Evolutionary conservation across 2,329 filamentous ascomycete genomes (phyloP).

Genomic region (Cladosporium colombiae): DNA sequence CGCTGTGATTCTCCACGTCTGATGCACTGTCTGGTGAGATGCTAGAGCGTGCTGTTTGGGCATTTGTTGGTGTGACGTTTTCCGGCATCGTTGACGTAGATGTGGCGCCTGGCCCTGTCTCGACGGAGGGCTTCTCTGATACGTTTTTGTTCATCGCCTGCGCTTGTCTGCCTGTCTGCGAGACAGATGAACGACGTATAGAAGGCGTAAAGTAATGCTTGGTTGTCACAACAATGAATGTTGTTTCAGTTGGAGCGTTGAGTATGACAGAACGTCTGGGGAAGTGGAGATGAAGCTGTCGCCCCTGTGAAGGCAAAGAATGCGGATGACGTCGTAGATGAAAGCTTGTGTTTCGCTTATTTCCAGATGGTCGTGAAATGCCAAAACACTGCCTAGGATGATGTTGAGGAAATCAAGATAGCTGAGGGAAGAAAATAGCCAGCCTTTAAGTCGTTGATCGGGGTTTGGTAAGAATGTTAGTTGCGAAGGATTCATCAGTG

Average conservation of each 20-base stretch:
- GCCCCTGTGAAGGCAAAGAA: background rate
- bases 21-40: constrained; percentile 20
- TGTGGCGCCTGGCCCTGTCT: constrained; percentile 26
- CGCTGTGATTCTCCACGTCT: background rate
- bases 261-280: constrained; percentile 5
- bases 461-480: background rate
- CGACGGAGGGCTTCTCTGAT: constrained; percentile 26
- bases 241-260: constrained; percentile 6
- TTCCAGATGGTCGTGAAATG: background rate
- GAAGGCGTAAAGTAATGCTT: background rate
- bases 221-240: constrained; percentile 13
- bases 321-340: constrained; percentile 15
- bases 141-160: constrained; percentile 5
- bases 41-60: constrained; percentile 23
- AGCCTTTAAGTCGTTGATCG: background rate
- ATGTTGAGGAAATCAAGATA: background rate
- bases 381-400: background rate
- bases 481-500: background rate
- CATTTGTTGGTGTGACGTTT: constrained; percentile 24
- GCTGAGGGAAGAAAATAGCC: background rate
- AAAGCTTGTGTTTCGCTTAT: constrained; percentile 18
- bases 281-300: constrained; percentile 8
- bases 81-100: constrained; percentile 23
- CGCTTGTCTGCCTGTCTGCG: background rate
- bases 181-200: background rate